These are phyloP conservation scores for Metschnikowia amazonensis DNA, from an alignment of 805 yeast species.

Conservation along the genomic window DNA sequence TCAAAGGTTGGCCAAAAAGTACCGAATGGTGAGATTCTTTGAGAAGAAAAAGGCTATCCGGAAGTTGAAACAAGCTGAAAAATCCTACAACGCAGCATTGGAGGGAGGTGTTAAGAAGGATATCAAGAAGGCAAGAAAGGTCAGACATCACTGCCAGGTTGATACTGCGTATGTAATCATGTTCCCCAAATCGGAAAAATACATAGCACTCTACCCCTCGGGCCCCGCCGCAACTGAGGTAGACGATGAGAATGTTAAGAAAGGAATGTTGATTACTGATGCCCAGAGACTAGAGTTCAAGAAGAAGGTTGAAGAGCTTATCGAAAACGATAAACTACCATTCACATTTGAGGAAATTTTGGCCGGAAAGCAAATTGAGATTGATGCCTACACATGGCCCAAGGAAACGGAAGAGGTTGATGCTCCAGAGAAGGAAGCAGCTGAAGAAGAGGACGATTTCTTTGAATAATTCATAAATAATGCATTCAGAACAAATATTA, in stretches of 20 bases:
- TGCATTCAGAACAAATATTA: not conserved
- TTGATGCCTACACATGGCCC: constrained; percentile 20
- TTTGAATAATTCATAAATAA: constrained; percentile 21
- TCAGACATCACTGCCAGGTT: constrained; percentile 52
- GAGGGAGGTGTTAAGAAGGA: constrained; percentile 34
- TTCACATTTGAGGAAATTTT: constrained; percentile 46
- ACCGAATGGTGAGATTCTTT: constrained; percentile 91
- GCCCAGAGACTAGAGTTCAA: constrained; percentile 41
- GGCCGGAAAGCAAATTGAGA: constrained; percentile 32
- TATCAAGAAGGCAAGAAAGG: constrained; percentile 45
- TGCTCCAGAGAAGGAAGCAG: constrained; percentile 40
- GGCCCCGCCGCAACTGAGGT: constrained; percentile 23
- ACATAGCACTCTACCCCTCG: constrained; percentile 70
- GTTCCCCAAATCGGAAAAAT: constrained; percentile 77
- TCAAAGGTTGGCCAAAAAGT: constrained; percentile 59
- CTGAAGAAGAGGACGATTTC: constrained; percentile 26
- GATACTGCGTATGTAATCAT: constrained; percentile 73
- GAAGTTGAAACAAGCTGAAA: constrained; percentile 53
- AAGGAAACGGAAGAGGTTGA: constrained; percentile 31
- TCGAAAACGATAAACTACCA: constrained; percentile 54
- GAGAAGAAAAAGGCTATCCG: constrained; percentile 84
- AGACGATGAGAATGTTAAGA: constrained; percentile 35
- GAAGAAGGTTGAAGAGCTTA: constrained; percentile 48
- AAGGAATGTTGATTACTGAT: constrained; percentile 41
- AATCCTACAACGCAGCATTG: constrained; percentile 32